Evolutionary conservation across 2,329 filamentous ascomycete genomes (phyloP), one percentile per base, ranked within the genome.

Genomic region (Colletotrichum lini): DNA sequence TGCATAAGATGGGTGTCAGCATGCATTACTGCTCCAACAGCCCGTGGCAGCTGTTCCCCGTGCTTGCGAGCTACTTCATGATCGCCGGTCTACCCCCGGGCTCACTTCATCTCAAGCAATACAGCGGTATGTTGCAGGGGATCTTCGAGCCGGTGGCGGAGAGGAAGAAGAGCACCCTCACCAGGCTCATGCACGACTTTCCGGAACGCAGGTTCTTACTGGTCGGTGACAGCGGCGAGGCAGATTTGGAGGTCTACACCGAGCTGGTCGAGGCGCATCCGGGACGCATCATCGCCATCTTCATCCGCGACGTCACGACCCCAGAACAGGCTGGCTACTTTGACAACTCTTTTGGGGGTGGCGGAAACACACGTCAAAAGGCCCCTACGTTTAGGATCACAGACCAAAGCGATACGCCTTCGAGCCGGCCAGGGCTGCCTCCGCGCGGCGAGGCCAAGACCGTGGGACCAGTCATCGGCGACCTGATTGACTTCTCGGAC

Each of bases 1-100:
- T 99, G 82, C 88, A 93, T 49, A 86, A 91, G 23, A 90, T 96
- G 83, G 95, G 95, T 21, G 96, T 98, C 30, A 90, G 91, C 76
- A 88, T 99, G 63, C 97, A 99, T 79, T 99, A 99, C 80, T 97
- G 98, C 74, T 99, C 96, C n/a, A 99, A 99, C 81, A 97, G 96
- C 61, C 96, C 96, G 0, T 99, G 97, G 97, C 97, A 99, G 80
- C 87, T 99, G 8, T 99, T 94, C 76, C 96, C 96, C 0, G 90
- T 98, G 2, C 84, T 99, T 13, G 92, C 94, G 6, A 94, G 90
- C 64, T 99, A 93, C 79, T 97, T 98, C 80, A 90, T 91, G 74
- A 82, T 92, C 50, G 93, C 93, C 8, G 93, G 93, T 1, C 84
- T 99, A 1, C 96, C 96, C 0, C 89, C 89, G 0, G 97, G 96